Evolutionary conservation across 2,329 filamentous ascomycete species (phyloP).

Genomic region (Tothia fuscella): DNA sequence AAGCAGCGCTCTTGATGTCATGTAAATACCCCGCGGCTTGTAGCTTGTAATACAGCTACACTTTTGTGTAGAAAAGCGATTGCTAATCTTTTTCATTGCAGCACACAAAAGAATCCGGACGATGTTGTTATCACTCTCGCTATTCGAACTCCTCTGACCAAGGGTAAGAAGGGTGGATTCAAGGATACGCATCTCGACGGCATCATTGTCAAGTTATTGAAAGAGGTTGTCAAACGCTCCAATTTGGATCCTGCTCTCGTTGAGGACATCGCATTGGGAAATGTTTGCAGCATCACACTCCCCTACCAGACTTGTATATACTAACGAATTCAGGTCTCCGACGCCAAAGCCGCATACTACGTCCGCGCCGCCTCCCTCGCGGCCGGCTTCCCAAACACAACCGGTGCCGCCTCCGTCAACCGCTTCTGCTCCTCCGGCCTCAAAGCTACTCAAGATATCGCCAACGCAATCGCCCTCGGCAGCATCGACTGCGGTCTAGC

Average conservation of each 20-base stretch:
- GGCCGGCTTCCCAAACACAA: conserved; percentile 87
- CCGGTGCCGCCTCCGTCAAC: conserved; percentile 71
- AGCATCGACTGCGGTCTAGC: conserved; percentile 81
- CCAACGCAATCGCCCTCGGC: conserved; percentile 69
- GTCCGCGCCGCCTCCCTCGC: conserved; percentile 77
- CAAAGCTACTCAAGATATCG: conserved; percentile 90
- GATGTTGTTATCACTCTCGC: conserved; percentile 95
- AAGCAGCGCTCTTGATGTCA: conserved; percentile 8
- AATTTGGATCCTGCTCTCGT: conserved; percentile 69
- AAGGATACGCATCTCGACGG: conserved; percentile 89
- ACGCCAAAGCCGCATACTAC: conserved; percentile 81
- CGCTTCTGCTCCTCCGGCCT: conserved; percentile 96
- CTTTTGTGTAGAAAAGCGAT: too few species aligned
- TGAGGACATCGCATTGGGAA: conserved; percentile 86
- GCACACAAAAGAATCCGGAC: conserved; percentile 70
- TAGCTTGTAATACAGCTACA: background rate
- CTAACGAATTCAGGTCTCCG: conserved; percentile 51
- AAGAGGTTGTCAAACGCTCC: conserved; percentile 51
- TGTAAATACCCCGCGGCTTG: conserved; percentile 8
- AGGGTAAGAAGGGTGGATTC: conserved; percentile 83
- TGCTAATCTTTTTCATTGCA: background rate
- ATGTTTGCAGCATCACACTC: conserved; percentile 43
- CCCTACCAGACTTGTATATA: conserved; percentile 17
- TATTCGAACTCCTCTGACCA: conserved; percentile 76
- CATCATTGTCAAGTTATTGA: conserved; percentile 69